Evolutionary conservation across 371 early-diverging fungal genomes (phyloP).

Genomic region (Sporodiniella umbellata): DNA sequence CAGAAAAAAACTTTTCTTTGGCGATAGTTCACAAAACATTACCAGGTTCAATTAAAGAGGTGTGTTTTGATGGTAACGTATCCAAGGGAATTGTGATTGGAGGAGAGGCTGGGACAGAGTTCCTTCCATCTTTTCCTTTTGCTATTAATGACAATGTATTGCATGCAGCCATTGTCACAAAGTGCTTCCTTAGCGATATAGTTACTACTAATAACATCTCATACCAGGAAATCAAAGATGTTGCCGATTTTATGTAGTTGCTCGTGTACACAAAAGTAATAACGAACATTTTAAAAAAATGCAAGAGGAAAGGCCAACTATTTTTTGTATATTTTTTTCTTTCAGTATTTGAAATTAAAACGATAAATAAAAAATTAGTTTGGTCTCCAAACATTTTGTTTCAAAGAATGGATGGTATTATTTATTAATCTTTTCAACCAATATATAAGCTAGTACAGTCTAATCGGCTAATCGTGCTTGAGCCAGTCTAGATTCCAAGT

Average conservation of each 20-base stretch:
- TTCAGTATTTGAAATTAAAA: too few species aligned
- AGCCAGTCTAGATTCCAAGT: slow-evolving; percentile 51
- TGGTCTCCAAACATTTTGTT: too few species aligned
- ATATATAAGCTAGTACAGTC: too few species aligned
- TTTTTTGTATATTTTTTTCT: too few species aligned
- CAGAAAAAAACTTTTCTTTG: slow-evolving; percentile 23
- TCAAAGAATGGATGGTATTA: too few species aligned
- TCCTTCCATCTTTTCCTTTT: slow-evolving; percentile 34
- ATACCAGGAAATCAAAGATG: slow-evolving; percentile 21
- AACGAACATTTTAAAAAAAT: too few species aligned
- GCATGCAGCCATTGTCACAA: slow-evolving; percentile 43
- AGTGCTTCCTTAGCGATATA: slow-evolving; percentile 29
- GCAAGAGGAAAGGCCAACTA: too few species aligned
- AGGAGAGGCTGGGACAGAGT: slow-evolving; percentile 35
- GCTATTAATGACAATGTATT: slow-evolving; percentile 25
- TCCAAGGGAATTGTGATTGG: slow-evolving; percentile 33
- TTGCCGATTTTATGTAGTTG: slow-evolving; percentile 34
- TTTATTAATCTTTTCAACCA: too few species aligned
- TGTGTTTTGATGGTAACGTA: slow-evolving; percentile 27
- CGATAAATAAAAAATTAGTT: too few species aligned
- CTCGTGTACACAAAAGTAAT: too few species aligned
- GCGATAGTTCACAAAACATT: slow-evolving; percentile 14
- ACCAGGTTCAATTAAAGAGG: slow-evolving; percentile 22
- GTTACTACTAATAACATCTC: slow-evolving; percentile 15
- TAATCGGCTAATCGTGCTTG: slow-evolving; percentile 46